Conservation (phyloP, 164 flowering plant genomes). For the Litsea cubeba region DNA sequence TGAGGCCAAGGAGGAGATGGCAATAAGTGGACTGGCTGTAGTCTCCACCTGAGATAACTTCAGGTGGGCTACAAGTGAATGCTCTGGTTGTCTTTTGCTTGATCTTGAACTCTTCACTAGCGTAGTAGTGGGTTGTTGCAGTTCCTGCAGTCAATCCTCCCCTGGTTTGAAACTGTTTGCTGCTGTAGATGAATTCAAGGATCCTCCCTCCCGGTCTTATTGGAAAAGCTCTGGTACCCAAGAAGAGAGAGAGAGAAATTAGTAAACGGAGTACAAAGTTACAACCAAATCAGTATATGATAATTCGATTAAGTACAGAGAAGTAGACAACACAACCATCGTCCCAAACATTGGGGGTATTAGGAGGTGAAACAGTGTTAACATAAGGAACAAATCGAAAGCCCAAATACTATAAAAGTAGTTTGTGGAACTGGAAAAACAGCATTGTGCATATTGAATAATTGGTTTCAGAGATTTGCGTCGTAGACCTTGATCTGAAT, state of each 20-base stretch:
- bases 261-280: too few relatives aligned
- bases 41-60: slow-evolving; percentile 69
- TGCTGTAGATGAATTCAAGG: slow-evolving; percentile 80
- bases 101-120: slow-evolving; percentile 67
- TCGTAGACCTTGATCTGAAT: slow-evolving; percentile 68
- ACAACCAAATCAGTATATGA: not conserved
- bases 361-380: not conserved
- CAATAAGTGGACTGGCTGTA: slow-evolving; percentile 76
- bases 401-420: not conserved
- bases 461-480: not conserved
- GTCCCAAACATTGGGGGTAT: not conserved
- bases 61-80: slow-evolving; percentile 79
- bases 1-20: slow-evolving; percentile 79
- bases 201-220: slow-evolving; percentile 59
- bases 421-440: not conserved
- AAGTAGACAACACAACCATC: not conserved
- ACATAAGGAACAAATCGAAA: too few relatives aligned
- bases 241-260: not conserved
- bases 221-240: slow-evolving; percentile 51
- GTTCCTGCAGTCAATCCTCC: slow-evolving; percentile 75
- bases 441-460: not conserved
- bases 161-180: slow-evolving; percentile 61
- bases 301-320: not conserved
- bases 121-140: slow-evolving; percentile 80
- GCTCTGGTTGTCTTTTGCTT: slow-evolving; percentile 64